Evolutionary conservation across 2,329 filamentous ascomycete species (phyloP).

Genomic region (Didymella lethalis): DNA sequence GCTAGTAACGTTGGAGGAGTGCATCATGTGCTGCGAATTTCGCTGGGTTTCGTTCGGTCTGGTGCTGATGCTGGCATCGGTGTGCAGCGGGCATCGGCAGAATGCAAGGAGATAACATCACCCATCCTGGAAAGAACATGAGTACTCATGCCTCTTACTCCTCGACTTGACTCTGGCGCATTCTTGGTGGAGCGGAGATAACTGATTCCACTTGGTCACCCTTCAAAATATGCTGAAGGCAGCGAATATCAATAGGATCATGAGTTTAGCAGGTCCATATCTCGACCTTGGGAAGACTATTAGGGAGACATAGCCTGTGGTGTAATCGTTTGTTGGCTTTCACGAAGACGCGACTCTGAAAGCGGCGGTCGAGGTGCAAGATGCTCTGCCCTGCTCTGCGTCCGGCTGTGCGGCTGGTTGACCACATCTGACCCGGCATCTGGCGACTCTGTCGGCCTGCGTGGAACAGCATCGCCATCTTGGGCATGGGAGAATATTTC

Average conservation of each 20-base stretch:
- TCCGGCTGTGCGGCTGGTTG: slow-evolving; percentile 29
- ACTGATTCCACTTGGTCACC: slow-evolving; percentile 2
- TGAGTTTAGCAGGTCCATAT: neutral
- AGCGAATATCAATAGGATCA: neutral
- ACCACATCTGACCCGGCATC: slow-evolving; percentile 30
- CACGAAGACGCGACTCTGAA: slow-evolving; percentile 25
- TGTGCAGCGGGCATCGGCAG: slow-evolving; percentile 19
- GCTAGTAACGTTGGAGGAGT: slow-evolving; percentile 15
- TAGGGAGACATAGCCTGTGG: neutral
- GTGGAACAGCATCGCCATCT: slow-evolving; percentile 30
- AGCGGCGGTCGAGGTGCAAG: slow-evolving; percentile 31
- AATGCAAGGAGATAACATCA: slow-evolving; percentile 11
- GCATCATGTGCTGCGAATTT: slow-evolving; percentile 10
- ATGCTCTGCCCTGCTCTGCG: slow-evolving; percentile 24
- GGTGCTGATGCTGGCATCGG: slow-evolving; percentile 10
- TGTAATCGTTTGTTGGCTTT: slow-evolving; percentile 42
- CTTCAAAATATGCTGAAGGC: neutral
- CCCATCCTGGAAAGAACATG: slow-evolving; percentile 17
- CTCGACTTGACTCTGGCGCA: slow-evolving; percentile 16
- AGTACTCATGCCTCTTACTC: slow-evolving; percentile 1
- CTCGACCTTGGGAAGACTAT: neutral
- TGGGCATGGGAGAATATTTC: slow-evolving; percentile 44
- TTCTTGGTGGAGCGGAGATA: neutral
- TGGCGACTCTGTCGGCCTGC: slow-evolving; percentile 22
- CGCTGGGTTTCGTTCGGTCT: slow-evolving; percentile 10